Base-by-base conservation (phyloP, 352 stramenopile genomes). In the Phytophthora pinifolia region DNA sequence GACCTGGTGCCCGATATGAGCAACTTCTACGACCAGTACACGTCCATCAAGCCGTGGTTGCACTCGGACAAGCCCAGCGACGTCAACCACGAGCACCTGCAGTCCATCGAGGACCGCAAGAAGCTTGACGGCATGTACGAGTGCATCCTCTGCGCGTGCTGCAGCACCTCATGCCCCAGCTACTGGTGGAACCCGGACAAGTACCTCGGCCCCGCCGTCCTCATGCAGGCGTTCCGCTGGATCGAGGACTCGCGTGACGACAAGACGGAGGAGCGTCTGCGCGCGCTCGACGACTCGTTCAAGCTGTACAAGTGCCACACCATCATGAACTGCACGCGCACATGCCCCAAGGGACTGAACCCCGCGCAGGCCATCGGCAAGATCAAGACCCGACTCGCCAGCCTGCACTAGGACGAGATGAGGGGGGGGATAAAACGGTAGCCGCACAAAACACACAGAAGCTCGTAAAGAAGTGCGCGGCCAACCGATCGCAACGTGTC, bases 41-140 rank as follows among this genome's bases (percentile, higher is more conserved):
- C 86, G 31, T 97, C 86, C 59, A 99, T 99, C 75, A 88, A 99
- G 81, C 97, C 97, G n/a, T 99, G 97, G 96, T 89, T 99, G 48
- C 94, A 99, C 74, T 97, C 89, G 64, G 85, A 95, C 54, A 76
- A 88, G 51, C 73, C 85, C 20, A 97, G 97, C 58, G 67, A 86
- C 12, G 67, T 83, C 34, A 97, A 97, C 55, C 72, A 88, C 30
- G 84, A 96, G 68, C 83, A 93, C 68, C 49, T 94, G 41, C 83
- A 94, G 69, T 95, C 83, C 45, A 95, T 96, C 47, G 89, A 98
- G 49, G 98, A 99, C 82, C 89, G 98, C 53, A 98, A 98, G 82
- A 99, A 99, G 74, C 81, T 99, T 8, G 98, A 99, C 72, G 97
- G 98, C 58, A 99, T 99, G 97, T 99, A 99, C 76, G 97, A 99